Base-by-base conservation (phyloP, 192 early-diverging fungal species). In the Podochytrium sp. region DNA sequence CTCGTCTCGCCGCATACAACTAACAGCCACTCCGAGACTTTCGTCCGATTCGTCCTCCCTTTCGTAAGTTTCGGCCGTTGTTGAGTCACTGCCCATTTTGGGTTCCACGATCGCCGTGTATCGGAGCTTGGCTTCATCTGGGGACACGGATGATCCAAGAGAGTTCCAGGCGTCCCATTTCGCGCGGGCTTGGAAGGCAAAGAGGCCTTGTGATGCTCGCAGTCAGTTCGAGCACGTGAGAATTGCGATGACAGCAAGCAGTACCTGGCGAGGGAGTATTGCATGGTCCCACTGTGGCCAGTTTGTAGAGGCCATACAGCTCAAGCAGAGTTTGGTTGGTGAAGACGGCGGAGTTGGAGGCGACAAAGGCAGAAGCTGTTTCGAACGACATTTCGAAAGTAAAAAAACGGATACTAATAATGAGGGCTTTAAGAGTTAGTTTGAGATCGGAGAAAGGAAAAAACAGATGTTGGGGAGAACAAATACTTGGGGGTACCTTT, bases 241-340 rank as follows among this genome's bases (percentile, higher is more conserved):
- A 10, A 57, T 10, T n/a, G 30, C 12, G 47, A 49, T 16, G 56
- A 47, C 56, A 7, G 56, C 6, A 18, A 57, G 56, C 10, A 7
- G 7, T 6, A 40, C 74, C 63, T 2, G 83, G 83, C 57, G 58
- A 32, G 1, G 69, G 75, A 14, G 56, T 59, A 27, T 73, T 76
- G 76, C 79, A 80, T 57, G 42, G 49, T 23, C 83, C 83, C 27
- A 77, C 64, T 6, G 76, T 82, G 2, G 74, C 83, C 2, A 67
- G 49, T 70, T 85, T 85, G 75, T 65, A 85, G 0, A 85, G 61
- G 7, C 76, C 80, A 59, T 85, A 85, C 20, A 85, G 60, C 78
- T 81, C 58, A 25, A 71, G 64, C 7, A 65, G 64, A 7, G 39
- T 41, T 23, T 23, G 23, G 20, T 51, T 38, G 42, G 10, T 18